Evolutionary conservation across 257 asterid genomes (phyloP), one percentile per base, ranked within the genome.

Genomic region (Solanum ahanhuiri): DNA sequence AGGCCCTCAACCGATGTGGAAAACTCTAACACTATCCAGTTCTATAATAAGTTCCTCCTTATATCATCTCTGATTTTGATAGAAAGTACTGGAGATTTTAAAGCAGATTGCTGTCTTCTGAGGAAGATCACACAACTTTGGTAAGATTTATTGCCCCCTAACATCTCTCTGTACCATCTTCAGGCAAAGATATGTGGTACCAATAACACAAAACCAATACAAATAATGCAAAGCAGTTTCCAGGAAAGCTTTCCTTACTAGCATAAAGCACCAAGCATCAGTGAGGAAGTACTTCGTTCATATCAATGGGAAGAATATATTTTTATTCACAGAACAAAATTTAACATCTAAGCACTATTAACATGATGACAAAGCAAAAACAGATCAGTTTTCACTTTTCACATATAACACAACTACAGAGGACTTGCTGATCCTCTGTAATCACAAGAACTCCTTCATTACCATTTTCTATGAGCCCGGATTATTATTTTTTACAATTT

Each of bases 381-480:
- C 41, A 28, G 67, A 79, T 23, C 37, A 48, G 66, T 45, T 79
- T 45, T 45, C 66, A 79, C 39, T 45, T 79, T 45, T 79, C 66
- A 79, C 64, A 28, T 45, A 43, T 15, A 15, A 28, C 4, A 23
- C 64, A 79, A 15, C 39, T 79, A 43, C 64, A 79, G 41, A 7
- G 35, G 18, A 10, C 41, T 79, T 79, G 41, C 63, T 79, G 12
- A 48, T 57, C 67, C 41, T 18, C 84, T 45, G 66, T 79, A 28
- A 25, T 60, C 66, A 45, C 39, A 45, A 43, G 25, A 45, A 45
- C 35, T 41, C 60, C n/a, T 75, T 76, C 39, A 43, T 25, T 79
- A 79, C 20, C 35, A 45, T 79, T 12, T 45, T 54, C 82, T 83
- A 66, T 82, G 85, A 87, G 31, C 71, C 83, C 81, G 45, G 87